Conservation (phyloP, 257 asterid genomes). For the Ajuga chamaepitys region DNA sequence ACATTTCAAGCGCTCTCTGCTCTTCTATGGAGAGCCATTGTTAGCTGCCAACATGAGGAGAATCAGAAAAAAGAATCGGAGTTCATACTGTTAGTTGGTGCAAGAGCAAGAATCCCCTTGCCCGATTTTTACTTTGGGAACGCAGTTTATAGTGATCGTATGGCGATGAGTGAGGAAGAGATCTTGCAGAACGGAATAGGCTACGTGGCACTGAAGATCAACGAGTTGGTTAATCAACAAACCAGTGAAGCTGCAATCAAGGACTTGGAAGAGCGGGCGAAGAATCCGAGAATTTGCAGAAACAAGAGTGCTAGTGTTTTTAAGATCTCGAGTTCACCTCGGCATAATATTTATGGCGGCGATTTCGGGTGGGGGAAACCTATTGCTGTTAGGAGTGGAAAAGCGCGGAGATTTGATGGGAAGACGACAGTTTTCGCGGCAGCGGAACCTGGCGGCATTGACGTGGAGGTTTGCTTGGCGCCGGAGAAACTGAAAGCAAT, state of each 20-base stretch:
- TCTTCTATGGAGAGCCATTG: slow-evolving; percentile 30
- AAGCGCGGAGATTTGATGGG: slow-evolving; percentile 34
- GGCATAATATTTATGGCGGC: slow-evolving; percentile 39
- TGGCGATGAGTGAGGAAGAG: neutral
- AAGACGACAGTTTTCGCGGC: slow-evolving; percentile 32
- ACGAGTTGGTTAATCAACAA: slow-evolving; percentile 17
- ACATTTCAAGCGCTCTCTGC: slow-evolving; percentile 39
- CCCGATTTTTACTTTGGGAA: slow-evolving; percentile 13
- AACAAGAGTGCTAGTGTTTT: neutral
- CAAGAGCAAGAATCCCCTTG: slow-evolving; percentile 17
- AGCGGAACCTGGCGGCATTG: slow-evolving; percentile 34
- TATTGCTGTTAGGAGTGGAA: slow-evolving; percentile 39
- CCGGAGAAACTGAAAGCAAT: slow-evolving; percentile 24
- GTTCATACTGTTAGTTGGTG: neutral
- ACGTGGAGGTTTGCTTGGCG: slow-evolving; percentile 36
- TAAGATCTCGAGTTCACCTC: slow-evolving; percentile 38
- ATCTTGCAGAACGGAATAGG: slow-evolving; percentile 22
- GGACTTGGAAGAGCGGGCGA: slow-evolving; percentile 21
- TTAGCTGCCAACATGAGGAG: neutral
- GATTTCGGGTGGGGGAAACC: slow-evolving; percentile 64
- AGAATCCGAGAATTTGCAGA: slow-evolving; percentile 1
- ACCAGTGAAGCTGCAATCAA: neutral
- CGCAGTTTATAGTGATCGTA: neutral
- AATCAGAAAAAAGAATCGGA: neutral
- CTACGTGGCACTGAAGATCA: slow-evolving; percentile 19